Evolutionary conservation across 495 filamentous ascomycete genomes (phyloP).

Genomic region (Aspergillus wentii): DNA sequence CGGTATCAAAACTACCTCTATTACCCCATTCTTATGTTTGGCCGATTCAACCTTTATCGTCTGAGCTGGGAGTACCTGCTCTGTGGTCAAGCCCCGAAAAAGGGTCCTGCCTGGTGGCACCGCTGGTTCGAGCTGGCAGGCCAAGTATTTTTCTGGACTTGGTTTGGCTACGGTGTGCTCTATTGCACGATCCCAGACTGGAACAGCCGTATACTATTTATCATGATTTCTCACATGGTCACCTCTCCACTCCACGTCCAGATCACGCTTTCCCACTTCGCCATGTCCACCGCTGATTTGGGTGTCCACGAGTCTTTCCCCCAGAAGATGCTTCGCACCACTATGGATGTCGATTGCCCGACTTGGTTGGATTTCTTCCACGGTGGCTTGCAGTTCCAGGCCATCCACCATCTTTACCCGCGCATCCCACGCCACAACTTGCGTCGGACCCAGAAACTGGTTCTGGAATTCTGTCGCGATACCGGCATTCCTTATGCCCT

Average conservation of each 20-base stretch:
- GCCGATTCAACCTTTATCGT: conserved; percentile 87
- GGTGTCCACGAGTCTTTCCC: conserved; percentile 86
- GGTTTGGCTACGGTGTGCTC: conserved; percentile 84
- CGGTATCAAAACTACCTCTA: conserved; percentile 79
- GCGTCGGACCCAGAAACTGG: conserved; percentile 71
- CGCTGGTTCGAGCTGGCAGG: conserved; percentile 79
- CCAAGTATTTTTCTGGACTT: conserved; percentile 85
- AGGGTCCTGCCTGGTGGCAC: conserved; percentile 85
- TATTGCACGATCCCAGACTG: conserved; percentile 71
- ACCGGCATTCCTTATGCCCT: conserved; percentile 90
- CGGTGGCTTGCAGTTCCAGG: conserved; percentile 94
- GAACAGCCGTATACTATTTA: conserved; percentile 64
- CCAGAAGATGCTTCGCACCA: conserved; percentile 94
- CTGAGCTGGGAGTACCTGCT: conserved; percentile 82
- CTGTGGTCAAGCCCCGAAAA: conserved; percentile 67
- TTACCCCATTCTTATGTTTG: conserved; percentile 79
- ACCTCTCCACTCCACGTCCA: conserved; percentile 88
- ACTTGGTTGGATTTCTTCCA: conserved; percentile 96
- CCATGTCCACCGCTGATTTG: conserved; percentile 91
- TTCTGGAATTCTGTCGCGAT: conserved; percentile 85
- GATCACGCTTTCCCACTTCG: conserved; percentile 95
- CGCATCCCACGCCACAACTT: conserved; percentile 95
- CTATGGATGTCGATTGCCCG: conserved; percentile 97
- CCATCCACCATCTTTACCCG: conserved; percentile 90
- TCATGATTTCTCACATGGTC: conserved; percentile 83